These are phyloP conservation scores for Lachnellula subtilissima DNA, from an alignment of 2,329 filamentous ascomycete species.

Conservation along the genomic window DNA sequence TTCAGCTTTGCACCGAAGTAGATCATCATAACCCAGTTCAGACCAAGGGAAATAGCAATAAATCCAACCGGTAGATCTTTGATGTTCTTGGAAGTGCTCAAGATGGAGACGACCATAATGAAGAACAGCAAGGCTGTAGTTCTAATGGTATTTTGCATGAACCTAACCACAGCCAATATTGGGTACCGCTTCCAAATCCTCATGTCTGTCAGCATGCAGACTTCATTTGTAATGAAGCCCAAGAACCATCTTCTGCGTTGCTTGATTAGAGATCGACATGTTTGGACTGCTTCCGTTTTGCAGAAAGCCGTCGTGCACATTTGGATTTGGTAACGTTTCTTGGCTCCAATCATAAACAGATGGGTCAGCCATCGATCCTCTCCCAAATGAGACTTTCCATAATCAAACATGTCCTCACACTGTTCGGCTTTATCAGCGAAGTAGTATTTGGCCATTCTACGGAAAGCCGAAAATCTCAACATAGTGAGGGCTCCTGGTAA, in stretches of 20 bases:
- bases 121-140: conserved; percentile 93
- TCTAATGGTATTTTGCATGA: conserved; percentile 94
- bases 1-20: conserved; percentile 87
- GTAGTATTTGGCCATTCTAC: conserved; percentile 96
- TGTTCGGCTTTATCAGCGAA: conserved; percentile 96
- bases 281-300: conserved; percentile 95
- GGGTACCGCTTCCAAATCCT: conserved; percentile 90
- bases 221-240: conserved; percentile 96
- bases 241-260: conserved; percentile 95
- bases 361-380: conserved; percentile 97
- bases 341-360: conserved; percentile 96
- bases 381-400: conserved; percentile 89
- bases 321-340: conserved; percentile 90
- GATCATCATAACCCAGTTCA: conserved; percentile 94
- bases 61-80: conserved; percentile 83
- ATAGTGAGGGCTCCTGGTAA: conserved; percentile 93
- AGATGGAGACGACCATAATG: conserved; percentile 81
- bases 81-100: conserved; percentile 76
- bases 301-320: conserved; percentile 98
- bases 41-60: conserved; percentile 83
- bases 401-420: conserved; percentile 94
- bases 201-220: conserved; percentile 94
- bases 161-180: conserved; percentile 76
- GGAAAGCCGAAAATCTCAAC: conserved; percentile 90
- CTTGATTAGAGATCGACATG: conserved; percentile 79